Evolutionary conservation across 305 asterid genomes (phyloP).

Genomic region (Withania somnifera): DNA sequence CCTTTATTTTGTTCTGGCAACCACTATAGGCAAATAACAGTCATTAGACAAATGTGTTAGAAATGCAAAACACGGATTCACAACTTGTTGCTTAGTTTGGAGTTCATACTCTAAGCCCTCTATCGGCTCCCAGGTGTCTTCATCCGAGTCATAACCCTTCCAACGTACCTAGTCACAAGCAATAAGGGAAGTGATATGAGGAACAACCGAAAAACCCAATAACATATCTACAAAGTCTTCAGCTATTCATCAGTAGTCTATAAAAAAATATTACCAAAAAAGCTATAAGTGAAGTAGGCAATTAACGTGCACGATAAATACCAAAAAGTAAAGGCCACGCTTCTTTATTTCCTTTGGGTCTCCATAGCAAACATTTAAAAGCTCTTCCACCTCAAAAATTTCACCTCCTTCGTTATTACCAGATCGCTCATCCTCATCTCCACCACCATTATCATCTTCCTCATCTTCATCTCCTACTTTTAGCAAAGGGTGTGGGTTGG

Average conservation of each 20-base stretch:
- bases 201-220: background rate
- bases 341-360: constrained; percentile 23
- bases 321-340: constrained; percentile 41
- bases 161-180: constrained; percentile 38
- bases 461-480: background rate
- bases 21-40: constrained; percentile 19
- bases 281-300: background rate
- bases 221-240: background rate
- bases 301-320: background rate
- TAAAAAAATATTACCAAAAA: background rate
- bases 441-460: constrained; percentile 2
- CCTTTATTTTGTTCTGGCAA: constrained; percentile 51
- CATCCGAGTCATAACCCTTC: constrained; percentile 64
- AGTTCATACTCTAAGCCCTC: constrained; percentile 51
- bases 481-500: background rate
- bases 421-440: constrained; percentile 10
- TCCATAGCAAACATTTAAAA: constrained; percentile 40
- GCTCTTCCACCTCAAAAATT: constrained; percentile 46
- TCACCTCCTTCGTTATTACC: constrained; percentile 17
- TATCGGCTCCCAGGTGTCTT: constrained; percentile 83
- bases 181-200: background rate
- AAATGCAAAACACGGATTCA: background rate
- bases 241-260: background rate
- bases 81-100: background rate
- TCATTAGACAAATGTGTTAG: background rate